phyloP scores from a whole-genome alignment of 805 yeast species.

The Groenewaldozyma salmanticensis region DNA sequence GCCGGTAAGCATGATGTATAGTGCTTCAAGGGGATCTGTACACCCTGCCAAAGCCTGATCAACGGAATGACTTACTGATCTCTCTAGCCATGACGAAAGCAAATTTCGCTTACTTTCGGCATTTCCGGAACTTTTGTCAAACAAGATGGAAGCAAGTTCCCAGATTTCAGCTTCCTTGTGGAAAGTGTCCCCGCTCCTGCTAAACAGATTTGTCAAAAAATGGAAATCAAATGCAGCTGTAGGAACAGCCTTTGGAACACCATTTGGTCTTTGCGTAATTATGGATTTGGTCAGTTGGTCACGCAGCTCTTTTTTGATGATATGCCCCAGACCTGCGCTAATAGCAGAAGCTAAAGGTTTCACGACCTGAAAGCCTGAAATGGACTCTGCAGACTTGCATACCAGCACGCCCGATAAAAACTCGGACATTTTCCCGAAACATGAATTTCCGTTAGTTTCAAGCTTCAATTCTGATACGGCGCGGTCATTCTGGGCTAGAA shows the following conservation, averaged over 20 bases:
- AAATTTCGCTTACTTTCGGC: constrained; percentile 16
- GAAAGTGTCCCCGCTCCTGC: no score
- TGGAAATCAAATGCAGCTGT: constrained; percentile 4
- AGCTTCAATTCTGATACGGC: neutral
- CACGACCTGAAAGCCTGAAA: neutral
- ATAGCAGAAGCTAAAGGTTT: neutral
- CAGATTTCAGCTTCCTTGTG: constrained; percentile 24
- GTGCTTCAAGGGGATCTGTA: constrained; percentile 38
- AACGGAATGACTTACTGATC: constrained; percentile 32
- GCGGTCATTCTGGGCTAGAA: neutral
- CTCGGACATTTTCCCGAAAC: neutral
- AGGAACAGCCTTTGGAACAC: constrained; percentile 5
- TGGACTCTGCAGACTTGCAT: neutral
- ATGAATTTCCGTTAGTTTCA: neutral
- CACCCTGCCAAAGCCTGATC: constrained; percentile 22
- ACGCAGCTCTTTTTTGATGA: neutral
- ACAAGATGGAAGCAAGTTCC: constrained; percentile 54
- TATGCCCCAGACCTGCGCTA: neutral
- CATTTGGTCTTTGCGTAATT: neutral
- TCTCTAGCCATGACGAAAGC: constrained; percentile 50
- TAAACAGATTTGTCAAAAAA: no score
- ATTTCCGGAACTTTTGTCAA: constrained; percentile 33
- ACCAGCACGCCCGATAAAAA: neutral
- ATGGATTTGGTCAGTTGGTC: neutral
- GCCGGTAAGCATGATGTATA: constrained; percentile 36